These are phyloP conservation scores for Cercis canadensis DNA, from an alignment of 306 rosid genomes.

Conservation along the genomic window DNA sequence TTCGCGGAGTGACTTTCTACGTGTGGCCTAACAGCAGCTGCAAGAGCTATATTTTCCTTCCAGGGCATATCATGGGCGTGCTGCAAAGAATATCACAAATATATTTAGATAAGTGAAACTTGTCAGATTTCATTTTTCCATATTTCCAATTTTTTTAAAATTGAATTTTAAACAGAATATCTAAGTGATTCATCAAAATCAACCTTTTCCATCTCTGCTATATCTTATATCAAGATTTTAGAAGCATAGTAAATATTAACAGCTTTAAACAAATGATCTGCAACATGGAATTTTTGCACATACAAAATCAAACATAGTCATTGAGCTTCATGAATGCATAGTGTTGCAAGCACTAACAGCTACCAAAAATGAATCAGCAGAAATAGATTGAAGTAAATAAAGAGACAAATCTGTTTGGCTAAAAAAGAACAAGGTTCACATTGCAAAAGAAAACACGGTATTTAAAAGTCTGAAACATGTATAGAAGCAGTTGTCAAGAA, in stretches of 20 bases:
- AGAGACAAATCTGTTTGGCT: neutral
- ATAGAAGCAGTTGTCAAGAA: neutral
- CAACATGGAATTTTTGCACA: too few species aligned
- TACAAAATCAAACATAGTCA: too few species aligned
- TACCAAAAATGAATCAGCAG: too few species aligned
- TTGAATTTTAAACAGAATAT: neutral
- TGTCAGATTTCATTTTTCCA: neutral
- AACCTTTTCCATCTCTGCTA: neutral
- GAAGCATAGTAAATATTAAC: too few species aligned
- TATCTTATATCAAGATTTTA: neutral
- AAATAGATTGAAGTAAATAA: neutral
- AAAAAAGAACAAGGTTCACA: neutral
- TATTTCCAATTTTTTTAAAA: too few species aligned
- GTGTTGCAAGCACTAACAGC: neutral
- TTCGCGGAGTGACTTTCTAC: slow-evolving; percentile 38
- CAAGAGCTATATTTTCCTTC: slow-evolving; percentile 37
- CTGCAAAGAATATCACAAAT: slow-evolving; percentile 33
- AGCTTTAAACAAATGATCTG: too few species aligned
- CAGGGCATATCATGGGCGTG: slow-evolving; percentile 35
- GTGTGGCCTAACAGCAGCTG: slow-evolving; percentile 43
- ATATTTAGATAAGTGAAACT: neutral
- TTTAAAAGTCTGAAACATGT: neutral
- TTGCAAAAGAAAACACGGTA: neutral
- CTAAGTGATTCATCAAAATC: neutral
- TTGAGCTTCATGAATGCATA: neutral